Conservation (phyloP, 1,284 basidiomycete genomes). For the Leccinum fallax region DNA sequence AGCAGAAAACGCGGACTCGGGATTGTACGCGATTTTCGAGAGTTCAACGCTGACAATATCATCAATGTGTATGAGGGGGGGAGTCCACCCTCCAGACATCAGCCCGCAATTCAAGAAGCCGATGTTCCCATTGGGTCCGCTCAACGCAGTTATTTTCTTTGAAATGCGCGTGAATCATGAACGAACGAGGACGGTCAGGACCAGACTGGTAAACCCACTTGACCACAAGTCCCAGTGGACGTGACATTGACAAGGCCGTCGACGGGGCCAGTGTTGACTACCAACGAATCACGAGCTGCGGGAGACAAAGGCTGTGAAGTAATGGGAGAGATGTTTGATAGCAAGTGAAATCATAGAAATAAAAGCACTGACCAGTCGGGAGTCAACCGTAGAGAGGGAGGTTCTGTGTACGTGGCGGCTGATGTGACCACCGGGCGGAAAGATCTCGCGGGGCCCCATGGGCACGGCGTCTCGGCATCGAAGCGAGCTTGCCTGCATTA, state of each 20-base stretch:
- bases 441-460: conserved; percentile 1
- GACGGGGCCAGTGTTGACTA: neutral
- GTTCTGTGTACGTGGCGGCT: neutral
- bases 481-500: neutral
- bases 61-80: neutral
- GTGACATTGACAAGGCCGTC: conserved; percentile 17
- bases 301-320: conserved; percentile 1
- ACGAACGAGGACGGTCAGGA: neutral
- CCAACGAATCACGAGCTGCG: neutral
- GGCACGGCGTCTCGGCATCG: conserved; percentile 9
- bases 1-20: conserved; percentile 59
- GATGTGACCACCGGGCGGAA: neutral
- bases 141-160: conserved; percentile 41
- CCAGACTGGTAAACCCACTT: conserved; percentile 50
- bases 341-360: neutral
- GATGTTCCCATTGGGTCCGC: conserved; percentile 74
- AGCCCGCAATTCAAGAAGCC: conserved; percentile 84
- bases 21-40: neutral
- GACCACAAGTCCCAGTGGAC: conserved; percentile 23
- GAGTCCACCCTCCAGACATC: conserved; percentile 37
- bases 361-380: neutral
- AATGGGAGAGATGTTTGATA: neutral
- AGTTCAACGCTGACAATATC: neutral
- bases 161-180: neutral
- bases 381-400: neutral